Base-by-base conservation (phyloP, 2,329 filamentous ascomycete species). In the Myriosclerotinia duriaeana region DNA sequence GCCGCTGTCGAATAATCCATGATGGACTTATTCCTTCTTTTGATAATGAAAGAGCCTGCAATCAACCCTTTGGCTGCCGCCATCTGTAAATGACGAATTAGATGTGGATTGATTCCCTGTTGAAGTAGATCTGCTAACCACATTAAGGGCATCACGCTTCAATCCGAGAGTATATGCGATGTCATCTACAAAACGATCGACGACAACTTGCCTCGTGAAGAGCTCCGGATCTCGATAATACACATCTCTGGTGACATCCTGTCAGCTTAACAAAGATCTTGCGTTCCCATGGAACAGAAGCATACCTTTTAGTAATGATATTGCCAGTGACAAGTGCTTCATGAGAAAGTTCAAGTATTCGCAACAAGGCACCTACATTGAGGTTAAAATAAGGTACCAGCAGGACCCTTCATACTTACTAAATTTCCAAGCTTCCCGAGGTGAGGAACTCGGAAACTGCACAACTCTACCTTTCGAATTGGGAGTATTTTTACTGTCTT, bases 161-260 rank as follows among this genome's bases (percentile, higher is more conserved):
- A 91, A 78, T 0, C 83, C 82, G 20, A 95, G 83, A 0, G 90
- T 92, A 65, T 83, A 86, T 0, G 91, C 89, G 46, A 96, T 78
- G 69, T 91, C 88, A 72, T 95, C 90, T 0, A 95, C 85, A 55
- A 91, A 85, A 40, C 82, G 81, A 74, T 95, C 88, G 0, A 95
- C 90, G 17, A 86, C 81, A 20, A 77, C 75, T 75, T 95, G 92
- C 60, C 81, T 87, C 26, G 83, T 81, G 73, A 95, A 96, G 0
- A 96, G 79, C 12, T 87, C 83, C 5, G 88, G 86, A 71, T 93
- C 84, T 72, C 91, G 87, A 74, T 96, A 96, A 76, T 89, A 96
- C 5, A 96, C 87, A 73, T 91, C 90, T 69, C 91, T 94, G 68
- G n/a, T 42, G 8, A 60, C 42, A 9, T 8, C 42, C 22, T 6